Conservation (phyloP, 108 stramenopile species). For the Cylindrotheca closterium region DNA sequence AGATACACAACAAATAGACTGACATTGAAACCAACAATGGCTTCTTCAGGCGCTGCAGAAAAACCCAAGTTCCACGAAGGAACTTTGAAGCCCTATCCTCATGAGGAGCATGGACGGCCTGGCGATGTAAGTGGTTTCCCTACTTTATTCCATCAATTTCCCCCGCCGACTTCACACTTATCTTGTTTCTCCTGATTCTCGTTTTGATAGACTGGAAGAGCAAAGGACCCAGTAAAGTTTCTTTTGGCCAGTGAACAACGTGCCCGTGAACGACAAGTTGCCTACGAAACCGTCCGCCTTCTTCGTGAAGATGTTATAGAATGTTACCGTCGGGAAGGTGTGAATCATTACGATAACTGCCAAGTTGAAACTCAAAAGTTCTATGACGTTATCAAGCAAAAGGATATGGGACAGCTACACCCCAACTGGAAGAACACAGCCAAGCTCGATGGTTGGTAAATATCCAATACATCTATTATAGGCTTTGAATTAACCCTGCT, state of each 20-base stretch:
- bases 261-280: conserved; percentile 87
- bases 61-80: conserved; percentile 44
- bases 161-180: no score
- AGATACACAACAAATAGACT: no score
- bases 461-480: no score
- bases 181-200: no score
- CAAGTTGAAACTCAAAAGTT: conserved; percentile 63
- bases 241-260: conserved; percentile 84
- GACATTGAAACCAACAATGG: conserved; percentile 11
- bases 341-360: conserved; percentile 90
- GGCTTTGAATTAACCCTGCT: no score
- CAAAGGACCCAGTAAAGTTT: conserved; percentile 81
- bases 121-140: conserved; percentile 33
- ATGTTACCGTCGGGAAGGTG: conserved; percentile 84
- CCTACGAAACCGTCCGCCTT: conserved; percentile 80
- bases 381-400: conserved; percentile 64
- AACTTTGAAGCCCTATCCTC: conserved; percentile 62
- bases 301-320: conserved; percentile 82
- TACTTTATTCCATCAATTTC: no score
- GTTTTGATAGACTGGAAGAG: conserved; percentile 48
- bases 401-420: conserved; percentile 82
- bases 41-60: conserved; percentile 32
- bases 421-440: conserved; percentile 67
- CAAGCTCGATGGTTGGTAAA: conserved; percentile 68
- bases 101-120: conserved; percentile 61